Evolutionary conservation across 176 grass and related monocot genomes (phyloP).

Genomic region (Carex myosuroides): DNA sequence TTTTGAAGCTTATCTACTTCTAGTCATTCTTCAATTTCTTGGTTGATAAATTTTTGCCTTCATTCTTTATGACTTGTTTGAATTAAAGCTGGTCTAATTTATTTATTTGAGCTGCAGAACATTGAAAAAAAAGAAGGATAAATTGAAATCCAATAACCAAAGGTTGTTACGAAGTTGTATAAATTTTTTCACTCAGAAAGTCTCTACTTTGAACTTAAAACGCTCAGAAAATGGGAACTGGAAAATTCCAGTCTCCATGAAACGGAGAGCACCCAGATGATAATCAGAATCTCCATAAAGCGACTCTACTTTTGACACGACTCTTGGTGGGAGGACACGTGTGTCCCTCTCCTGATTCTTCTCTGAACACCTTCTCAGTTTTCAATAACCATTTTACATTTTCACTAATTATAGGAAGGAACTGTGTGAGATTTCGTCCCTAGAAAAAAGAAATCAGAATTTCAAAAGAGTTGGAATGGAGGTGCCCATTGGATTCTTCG

Average conservation of each 20-base stretch:
- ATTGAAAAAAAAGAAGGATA: background rate
- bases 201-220: too few species aligned
- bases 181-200: too few species aligned
- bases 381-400: background rate
- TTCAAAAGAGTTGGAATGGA: slow-evolving; percentile 37
- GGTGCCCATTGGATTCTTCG: slow-evolving; percentile 51
- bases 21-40: background rate
- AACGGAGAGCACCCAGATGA: background rate
- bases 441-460: background rate
- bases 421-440: background rate
- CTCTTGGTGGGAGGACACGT: background rate
- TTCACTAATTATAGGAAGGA: background rate
- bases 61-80: background rate
- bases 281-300: background rate
- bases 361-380: background rate
- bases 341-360: background rate
- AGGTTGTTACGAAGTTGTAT: too few species aligned
- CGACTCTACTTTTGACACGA: background rate
- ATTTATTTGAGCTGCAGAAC: background rate
- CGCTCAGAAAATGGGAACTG: background rate
- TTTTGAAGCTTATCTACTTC: background rate
- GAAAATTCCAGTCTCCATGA: background rate
- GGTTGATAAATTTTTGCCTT: background rate
- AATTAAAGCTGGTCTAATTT: background rate
- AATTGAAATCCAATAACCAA: too few species aligned